Evolutionary conservation across 2,329 filamentous ascomycete genomes (phyloP), one percentile per base, ranked within the genome.

Genomic region (Fusarium oxysporum): DNA sequence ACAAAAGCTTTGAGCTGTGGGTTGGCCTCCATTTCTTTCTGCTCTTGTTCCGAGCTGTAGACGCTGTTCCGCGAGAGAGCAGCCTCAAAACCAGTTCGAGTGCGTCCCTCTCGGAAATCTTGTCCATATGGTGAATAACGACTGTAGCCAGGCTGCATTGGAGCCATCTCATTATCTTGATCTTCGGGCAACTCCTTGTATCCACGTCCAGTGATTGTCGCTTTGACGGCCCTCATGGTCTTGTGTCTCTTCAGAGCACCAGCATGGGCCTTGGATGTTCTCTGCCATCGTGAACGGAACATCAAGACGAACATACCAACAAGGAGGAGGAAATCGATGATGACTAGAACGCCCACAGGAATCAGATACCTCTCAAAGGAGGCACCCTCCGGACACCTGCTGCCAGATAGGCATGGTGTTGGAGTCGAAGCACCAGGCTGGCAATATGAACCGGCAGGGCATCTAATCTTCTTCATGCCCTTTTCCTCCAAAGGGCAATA

Each of bases 361-460:
- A 88, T 77, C 19, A 85, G 71, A 51, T 81, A 83, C 11, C 83
- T 78, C 62, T 89, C 81, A 50, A 77, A 82, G 3, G 76, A 73
- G 7, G 86, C 83, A 3, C 82, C 83, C 53, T 81, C 82, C 0
- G 84, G 85, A 63, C 88, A 90, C 8, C 77, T 70, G 37, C 86
- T 86, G 2, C 85, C 85, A 6, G 80, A 55, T 21, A 78, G 77
- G 66, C 88, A 90, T 16, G 85, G 84, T 6, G 83, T 85, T 4
- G 88, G 86, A 10, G 82, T 78, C 3, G 82, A 76, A 8, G 85
- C 83, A 10, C 88, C 88, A 1, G 83, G 82, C 35, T 86, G 86
- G 67, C 88, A 90, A 70, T 86, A 90, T 6, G 81, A 81, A 30
- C 86, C 86, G 13, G 79, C 66, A 0, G 86, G 86, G 57, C 88